phyloP scores from a whole-genome alignment of 2,329 filamentous ascomycete genomes.

The Monosporascus sp. region DNA sequence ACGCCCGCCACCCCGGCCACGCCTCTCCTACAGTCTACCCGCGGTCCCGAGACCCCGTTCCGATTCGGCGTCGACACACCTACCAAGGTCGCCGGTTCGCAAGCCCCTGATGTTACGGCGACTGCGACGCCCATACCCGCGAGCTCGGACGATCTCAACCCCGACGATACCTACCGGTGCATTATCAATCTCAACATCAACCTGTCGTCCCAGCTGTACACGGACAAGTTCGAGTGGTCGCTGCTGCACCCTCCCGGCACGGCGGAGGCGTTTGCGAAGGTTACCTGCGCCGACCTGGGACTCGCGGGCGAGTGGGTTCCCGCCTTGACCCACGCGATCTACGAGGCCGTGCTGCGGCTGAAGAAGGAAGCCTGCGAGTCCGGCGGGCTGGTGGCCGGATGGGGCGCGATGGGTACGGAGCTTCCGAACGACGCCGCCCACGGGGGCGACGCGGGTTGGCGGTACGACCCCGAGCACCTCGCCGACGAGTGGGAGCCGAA shows the following conservation, averaged over 20 bases:
- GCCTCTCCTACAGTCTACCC: slow-evolving; percentile 33
- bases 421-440: slow-evolving; percentile 87
- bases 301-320: slow-evolving; percentile 89
- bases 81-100: slow-evolving; percentile 39
- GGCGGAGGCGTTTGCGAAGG: slow-evolving; percentile 85
- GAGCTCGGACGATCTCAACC: slow-evolving; percentile 72
- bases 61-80: slow-evolving; percentile 49
- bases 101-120: slow-evolving; percentile 57
- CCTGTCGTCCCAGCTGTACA: slow-evolving; percentile 84
- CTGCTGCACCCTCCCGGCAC: slow-evolving; percentile 86
- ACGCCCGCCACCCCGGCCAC: slow-evolving; percentile 38
- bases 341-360: slow-evolving; percentile 83
- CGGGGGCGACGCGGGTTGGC: slow-evolving; percentile 81
- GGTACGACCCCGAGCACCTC: slow-evolving; percentile 88
- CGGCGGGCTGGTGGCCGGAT: slow-evolving; percentile 74
- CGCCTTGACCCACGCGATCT: slow-evolving; percentile 92
- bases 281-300: slow-evolving; percentile 88
- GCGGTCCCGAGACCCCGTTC: slow-evolving; percentile 53
- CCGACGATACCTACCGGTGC: slow-evolving; percentile 91
- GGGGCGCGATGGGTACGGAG: slow-evolving; percentile 61
- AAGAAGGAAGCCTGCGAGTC: slow-evolving; percentile 97
- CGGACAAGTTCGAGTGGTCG: slow-evolving; percentile 98
- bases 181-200: slow-evolving; percentile 90
- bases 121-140: slow-evolving; percentile 59
- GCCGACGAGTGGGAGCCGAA: slow-evolving; percentile 81